These are phyloP conservation scores for Physaria fendleri DNA, from an alignment of 345 rosid genomes.

Conservation along the genomic window DNA sequence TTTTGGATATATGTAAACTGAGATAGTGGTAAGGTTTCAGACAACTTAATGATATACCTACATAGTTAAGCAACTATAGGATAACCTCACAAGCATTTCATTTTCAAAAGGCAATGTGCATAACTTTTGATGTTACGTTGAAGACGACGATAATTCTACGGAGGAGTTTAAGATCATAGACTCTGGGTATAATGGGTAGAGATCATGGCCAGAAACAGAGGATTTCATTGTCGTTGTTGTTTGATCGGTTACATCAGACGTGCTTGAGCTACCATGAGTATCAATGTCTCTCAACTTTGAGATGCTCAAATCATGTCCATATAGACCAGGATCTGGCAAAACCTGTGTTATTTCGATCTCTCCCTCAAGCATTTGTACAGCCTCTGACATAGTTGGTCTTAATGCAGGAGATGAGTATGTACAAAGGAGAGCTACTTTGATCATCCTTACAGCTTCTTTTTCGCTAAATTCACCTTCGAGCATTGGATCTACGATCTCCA, in stretches of 20 bases:
- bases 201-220: slow-evolving; percentile 2
- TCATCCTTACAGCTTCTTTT: slow-evolving; percentile 35
- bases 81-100: not conserved
- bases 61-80: too few species aligned
- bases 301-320: slow-evolving; percentile 26
- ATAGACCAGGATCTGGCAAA: slow-evolving; percentile 19
- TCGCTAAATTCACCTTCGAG: slow-evolving; percentile 21
- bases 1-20: not conserved
- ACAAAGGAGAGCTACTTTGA: slow-evolving; percentile 38
- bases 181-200: slow-evolving; percentile 21
- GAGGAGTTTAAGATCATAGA: slow-evolving; percentile 3
- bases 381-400: slow-evolving; percentile 43
- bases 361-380: slow-evolving; percentile 37
- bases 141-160: not conserved
- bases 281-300: slow-evolving; percentile 26
- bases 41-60: too few species aligned
- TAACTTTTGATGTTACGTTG: not conserved
- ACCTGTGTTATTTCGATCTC: not conserved
- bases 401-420: slow-evolving; percentile 32
- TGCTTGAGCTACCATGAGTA: slow-evolving; percentile 1
- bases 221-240: not conserved
- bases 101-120: not conserved
- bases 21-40: not conserved
- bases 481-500: slow-evolving; percentile 33
- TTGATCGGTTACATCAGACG: not conserved